Evolutionary conservation across 2,329 filamentous ascomycete genomes (phyloP).

Genomic region (Dactylellina parvicollis): DNA sequence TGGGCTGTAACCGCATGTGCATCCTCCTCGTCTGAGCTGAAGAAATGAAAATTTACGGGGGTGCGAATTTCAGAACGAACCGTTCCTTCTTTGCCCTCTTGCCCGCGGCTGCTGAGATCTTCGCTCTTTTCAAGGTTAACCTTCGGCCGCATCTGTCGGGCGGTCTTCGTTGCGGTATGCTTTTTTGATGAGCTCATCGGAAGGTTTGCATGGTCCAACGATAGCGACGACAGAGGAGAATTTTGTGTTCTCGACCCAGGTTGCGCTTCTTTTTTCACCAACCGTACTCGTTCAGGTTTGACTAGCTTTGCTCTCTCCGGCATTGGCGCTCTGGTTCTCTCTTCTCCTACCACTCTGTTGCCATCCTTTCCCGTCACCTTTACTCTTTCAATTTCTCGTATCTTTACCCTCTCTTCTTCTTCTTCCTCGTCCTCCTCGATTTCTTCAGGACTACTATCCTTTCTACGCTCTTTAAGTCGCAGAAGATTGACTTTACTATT

Average conservation of each 20-base stretch:
- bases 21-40: conserved; percentile 1
- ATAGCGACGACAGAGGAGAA: no score
- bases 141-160: background rate
- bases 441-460: background rate
- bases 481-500: conserved; percentile 9
- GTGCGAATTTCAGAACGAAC: no score
- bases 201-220: no score
- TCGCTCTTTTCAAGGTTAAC: background rate
- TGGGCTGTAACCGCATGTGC: background rate
- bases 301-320: no score
- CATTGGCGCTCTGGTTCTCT: no score
- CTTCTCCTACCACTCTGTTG: background rate
- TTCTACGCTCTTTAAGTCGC: conserved; percentile 16
- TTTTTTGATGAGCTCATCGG: background rate
- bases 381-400: background rate
- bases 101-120: background rate
- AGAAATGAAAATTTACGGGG: no score
- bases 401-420: background rate
- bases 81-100: background rate
- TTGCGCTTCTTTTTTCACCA: no score
- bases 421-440: conserved; percentile 5
- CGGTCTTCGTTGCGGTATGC: background rate
- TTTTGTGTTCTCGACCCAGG: no score
- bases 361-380: background rate
- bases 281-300: no score